Evolutionary conservation across 257 asterid genomes (phyloP).

Genomic region (Solanum sparsipilum): DNA sequence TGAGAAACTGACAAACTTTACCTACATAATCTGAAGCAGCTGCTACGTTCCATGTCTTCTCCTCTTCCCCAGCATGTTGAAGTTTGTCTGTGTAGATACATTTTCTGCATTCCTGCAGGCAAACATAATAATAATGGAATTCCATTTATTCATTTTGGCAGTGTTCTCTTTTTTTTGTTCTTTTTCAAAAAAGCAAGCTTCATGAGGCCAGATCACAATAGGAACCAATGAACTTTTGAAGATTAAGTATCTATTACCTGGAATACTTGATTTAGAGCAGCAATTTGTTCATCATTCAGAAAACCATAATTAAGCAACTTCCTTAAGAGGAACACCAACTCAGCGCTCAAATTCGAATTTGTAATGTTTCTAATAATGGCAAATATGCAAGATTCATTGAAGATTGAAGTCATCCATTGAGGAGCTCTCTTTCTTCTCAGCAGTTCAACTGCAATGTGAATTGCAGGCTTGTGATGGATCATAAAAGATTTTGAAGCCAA

Average conservation of each 20-base stretch:
- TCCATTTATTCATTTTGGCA: not conserved
- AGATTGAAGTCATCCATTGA: conserved; percentile 52
- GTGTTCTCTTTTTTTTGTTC: not conserved
- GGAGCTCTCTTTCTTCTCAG: conserved; percentile 37
- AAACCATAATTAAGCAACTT: conserved; percentile 53
- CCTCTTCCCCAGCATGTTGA: conserved; percentile 17
- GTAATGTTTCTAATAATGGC: conserved; percentile 46
- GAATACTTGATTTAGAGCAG: conserved; percentile 48
- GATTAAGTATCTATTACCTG: conserved; percentile 40
- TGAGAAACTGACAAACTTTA: conserved; percentile 33
- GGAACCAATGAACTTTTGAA: not conserved
- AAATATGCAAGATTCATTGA: conserved; percentile 43
- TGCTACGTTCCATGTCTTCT: conserved; percentile 4
- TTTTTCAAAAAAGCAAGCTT: not conserved
- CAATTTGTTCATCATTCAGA: conserved; percentile 48
- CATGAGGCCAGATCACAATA: not conserved
- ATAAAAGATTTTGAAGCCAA: conserved; percentile 34
- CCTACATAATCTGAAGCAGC: conserved; percentile 11
- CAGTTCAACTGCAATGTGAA: conserved; percentile 53
- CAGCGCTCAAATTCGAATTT: conserved; percentile 37
- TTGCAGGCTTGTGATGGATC: conserved; percentile 56
- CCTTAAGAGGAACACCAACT: conserved; percentile 57
- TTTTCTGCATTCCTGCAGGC: conserved; percentile 53
- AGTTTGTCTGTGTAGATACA: conserved; percentile 37
- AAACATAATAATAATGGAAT: not conserved